phyloP scores from a whole-genome alignment of 1,284 basidiomycete genomes.

The Pyrrhoderma noxium region DNA sequence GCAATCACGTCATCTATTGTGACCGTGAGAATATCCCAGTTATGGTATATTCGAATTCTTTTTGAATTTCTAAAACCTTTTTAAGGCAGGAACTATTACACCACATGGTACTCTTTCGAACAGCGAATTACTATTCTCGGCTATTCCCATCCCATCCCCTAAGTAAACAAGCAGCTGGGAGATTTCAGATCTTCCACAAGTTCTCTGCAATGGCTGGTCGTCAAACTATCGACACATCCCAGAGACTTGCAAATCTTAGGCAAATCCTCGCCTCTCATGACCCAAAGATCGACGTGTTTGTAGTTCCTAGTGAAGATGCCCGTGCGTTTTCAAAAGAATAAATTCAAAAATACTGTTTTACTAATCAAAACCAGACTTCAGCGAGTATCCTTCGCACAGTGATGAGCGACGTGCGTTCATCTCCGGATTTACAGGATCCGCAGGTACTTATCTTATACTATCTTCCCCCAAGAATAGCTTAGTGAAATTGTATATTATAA shows the following conservation, averaged over 20 bases:
- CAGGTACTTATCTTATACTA: slow-evolving; percentile 44
- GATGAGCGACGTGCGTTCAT: slow-evolving; percentile 84
- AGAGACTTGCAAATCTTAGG: slow-evolving; percentile 53
- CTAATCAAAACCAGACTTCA: slow-evolving; percentile 55
- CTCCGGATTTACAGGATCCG: slow-evolving; percentile 90
- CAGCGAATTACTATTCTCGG: no score
- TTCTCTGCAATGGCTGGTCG: no score
- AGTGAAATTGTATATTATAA: background rate
- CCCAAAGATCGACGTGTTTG: slow-evolving; percentile 57
- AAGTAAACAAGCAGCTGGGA: no score
- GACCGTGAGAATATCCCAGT: background rate
- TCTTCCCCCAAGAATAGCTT: slow-evolving; percentile 14
- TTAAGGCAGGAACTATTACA: no score
- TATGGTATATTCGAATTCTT: no score
- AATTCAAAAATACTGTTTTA: slow-evolving; percentile 1
- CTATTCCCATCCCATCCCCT: no score
- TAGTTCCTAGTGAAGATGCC: slow-evolving; percentile 85
- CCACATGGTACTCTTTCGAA: no score
- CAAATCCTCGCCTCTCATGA: slow-evolving; percentile 57
- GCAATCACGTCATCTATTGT: no score
- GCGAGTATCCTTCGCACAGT: slow-evolving; percentile 82
- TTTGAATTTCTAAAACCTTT: no score
- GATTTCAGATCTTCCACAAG: no score
- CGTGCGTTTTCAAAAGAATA: slow-evolving; percentile 45
- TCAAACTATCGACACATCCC: slow-evolving; percentile 55